Base-by-base conservation (phyloP, 768 basidiomycete genomes). In the Lentinula edodes region DNA sequence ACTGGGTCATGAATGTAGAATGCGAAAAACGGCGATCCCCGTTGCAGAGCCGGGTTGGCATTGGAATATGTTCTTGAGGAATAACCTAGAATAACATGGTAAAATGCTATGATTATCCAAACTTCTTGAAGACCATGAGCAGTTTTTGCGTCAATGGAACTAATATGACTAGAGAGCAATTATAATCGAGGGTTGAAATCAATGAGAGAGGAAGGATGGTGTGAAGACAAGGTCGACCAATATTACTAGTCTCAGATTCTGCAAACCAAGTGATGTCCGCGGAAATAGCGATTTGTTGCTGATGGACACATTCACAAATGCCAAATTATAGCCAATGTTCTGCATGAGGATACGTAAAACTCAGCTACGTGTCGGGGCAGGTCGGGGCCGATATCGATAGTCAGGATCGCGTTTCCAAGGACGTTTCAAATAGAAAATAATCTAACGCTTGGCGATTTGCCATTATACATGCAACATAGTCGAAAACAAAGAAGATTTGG, bases 141-240 rank as follows among this genome's bases (percentile, higher is more conserved):
- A n/a, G 16, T 45, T 56, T 56, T 12, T 56, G 55, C 55, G 55
- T 41, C 38, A 56, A n/a, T 56, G 15, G 9, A 54, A n/a, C 51
- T 8, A 35, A 9, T 7, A 46, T 16, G 45, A 46, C 38, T 5
- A 39, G 38, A 39, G 38, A 28, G 28, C 28, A 28, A 28, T 28
- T 28, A 3, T 28, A 28, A 28, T 4, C 3, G 28, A 28, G 28
- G 28, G 28, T 28, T 28, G 28, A 28, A 3, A 28, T 28, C 2
- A 28, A 28, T 28, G 28, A 28, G 3, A 28, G 28, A 28, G 28
- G 28, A 3, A 28, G 3, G 28, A 28, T 28, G 28, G 28, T 28
- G 28, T 3, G 28, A 28, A 28, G 28, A 28, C 28, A 28, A 28
- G 28, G 28, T 28, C 28, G 28, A 28, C 28, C 28, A n/a, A n/a